Base-by-base conservation (phyloP, 2,329 filamentous ascomycete species). In the Colletotrichum nymphaeae region DNA sequence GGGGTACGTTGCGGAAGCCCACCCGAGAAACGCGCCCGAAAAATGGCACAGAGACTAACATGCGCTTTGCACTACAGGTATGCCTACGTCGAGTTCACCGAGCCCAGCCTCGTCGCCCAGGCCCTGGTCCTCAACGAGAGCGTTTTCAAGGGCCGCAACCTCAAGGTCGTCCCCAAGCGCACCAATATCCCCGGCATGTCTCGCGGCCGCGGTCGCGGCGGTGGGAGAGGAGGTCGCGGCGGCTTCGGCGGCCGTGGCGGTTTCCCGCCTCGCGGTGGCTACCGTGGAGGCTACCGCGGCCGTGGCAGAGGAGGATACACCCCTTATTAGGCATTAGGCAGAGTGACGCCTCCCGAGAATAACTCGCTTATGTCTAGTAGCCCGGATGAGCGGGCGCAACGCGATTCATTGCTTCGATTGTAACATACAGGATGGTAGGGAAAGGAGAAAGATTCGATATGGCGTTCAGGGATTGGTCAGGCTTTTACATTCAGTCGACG, bases 11-110 rank as follows among this genome's bases (percentile, higher is more conserved):
- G 52, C 26, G n/a, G 8, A n/a, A 42, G 22, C 42, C 11, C 35
- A 30, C n/a, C 5, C 14, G 30, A 55, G 37, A 26, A 14, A 16
- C 35, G 1, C 37, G 6, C 19, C 5, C 24, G 8, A 19, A 12
- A 6, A 30, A n/a, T 30, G 32, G 5, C 19, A 2, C 14, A 4
- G n/a, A 19, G 46, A 22, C 63, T 67, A 62, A 71, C 56, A 22
- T 26, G n/a, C 22, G 16, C 5, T 28, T 30, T 24, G 19, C 22
- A 19, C 59, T 77, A 69, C 84, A 98, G 95, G 76, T 99, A 99
- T 86, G 97, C 97, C 80, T 99, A 99, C 85, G 97, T 99, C 79
- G 97, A 99, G 85, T 99, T 99, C 82, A 93, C 94, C 74, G 97
- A 98, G 85, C 95, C 97, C 62, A 95, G 91, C 84, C 88, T 98